Conservation (phyloP, 106 monocot genomes). For the Platanthera guangdongensis region DNA sequence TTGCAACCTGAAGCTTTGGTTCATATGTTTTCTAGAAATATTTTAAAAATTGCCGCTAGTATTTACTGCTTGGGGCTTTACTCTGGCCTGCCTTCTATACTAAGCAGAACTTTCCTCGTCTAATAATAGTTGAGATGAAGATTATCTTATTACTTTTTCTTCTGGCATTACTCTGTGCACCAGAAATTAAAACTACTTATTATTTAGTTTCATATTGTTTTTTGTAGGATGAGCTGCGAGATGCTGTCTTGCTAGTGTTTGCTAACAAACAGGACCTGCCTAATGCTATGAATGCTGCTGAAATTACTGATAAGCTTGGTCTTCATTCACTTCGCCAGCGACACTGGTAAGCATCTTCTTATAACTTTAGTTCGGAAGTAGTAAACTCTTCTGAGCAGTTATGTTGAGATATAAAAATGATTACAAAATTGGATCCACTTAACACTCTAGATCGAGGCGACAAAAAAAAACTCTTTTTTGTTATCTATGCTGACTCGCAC, state of each 20-base stretch:
- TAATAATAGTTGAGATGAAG: neutral
- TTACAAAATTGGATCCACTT: no score
- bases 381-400: neutral
- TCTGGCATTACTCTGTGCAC: neutral
- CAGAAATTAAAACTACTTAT: neutral
- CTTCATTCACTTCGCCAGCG: constrained; percentile 18
- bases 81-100: no score
- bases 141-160: neutral
- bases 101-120: no score
- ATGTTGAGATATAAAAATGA: neutral
- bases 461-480: no score
- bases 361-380: neutral
- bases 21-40: neutral
- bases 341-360: constrained; percentile 8
- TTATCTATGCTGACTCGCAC: no score
- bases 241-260: constrained; percentile 21
- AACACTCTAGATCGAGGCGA: no score
- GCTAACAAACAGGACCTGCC: constrained; percentile 22
- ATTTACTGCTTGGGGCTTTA: no score
- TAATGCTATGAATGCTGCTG: constrained; percentile 24
- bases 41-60: neutral
- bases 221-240: constrained; percentile 18
- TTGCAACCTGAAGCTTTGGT: no score
- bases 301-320: constrained; percentile 23
- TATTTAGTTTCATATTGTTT: neutral